A percentile compares a stretch with the other conserved stretches of the same genome.
Conservation (phyloP, 2,329 filamentous ascomycete genomes). For the Sporothrix luriei region DNA sequence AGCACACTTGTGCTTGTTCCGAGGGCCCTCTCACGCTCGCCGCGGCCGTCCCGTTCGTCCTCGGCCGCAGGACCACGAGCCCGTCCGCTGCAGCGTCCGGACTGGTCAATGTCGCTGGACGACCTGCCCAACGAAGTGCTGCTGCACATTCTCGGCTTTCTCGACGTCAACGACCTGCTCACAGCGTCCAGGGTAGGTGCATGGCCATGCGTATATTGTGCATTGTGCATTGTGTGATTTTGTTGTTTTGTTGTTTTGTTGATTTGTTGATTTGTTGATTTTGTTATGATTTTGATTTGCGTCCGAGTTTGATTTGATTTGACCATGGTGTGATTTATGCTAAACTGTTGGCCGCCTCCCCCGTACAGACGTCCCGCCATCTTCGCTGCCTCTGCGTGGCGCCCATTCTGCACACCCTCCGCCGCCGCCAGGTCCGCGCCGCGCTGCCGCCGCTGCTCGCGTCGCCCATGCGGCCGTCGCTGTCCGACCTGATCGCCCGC, state of each 20-base stretch:
- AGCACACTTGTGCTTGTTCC: background rate
- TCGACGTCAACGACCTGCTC: conserved; percentile 61
- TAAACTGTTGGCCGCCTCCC: background rate
- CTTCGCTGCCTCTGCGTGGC: conserved; percentile 64
- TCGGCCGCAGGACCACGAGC: background rate
- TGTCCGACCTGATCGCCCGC: conserved; percentile 63
- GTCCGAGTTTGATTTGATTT: too few relatives aligned
- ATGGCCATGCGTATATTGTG: too few relatives aligned
- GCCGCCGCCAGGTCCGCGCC: conserved; percentile 59
- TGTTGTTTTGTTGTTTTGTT: too few relatives aligned
- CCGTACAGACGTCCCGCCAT: conserved; percentile 60
- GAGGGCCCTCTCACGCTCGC: background rate
- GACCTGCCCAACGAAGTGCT: conserved; percentile 60
- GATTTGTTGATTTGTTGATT: too few relatives aligned
- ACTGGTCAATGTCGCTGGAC: conserved; percentile 39
- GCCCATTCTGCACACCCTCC: conserved; percentile 65
- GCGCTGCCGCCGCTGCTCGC: conserved; percentile 59
- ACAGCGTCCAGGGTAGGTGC: conserved; percentile 56
- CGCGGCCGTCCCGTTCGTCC: background rate
- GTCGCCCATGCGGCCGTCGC: conserved; percentile 60
- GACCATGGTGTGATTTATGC: too few relatives aligned
- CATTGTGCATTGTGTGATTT: too few relatives aligned
- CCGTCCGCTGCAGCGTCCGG: background rate
- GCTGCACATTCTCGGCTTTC: conserved; percentile 57
- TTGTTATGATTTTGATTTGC: too few relatives aligned